Conservation (phyloP, 1,284 basidiomycete species). For the Trametes versicolor region DNA sequence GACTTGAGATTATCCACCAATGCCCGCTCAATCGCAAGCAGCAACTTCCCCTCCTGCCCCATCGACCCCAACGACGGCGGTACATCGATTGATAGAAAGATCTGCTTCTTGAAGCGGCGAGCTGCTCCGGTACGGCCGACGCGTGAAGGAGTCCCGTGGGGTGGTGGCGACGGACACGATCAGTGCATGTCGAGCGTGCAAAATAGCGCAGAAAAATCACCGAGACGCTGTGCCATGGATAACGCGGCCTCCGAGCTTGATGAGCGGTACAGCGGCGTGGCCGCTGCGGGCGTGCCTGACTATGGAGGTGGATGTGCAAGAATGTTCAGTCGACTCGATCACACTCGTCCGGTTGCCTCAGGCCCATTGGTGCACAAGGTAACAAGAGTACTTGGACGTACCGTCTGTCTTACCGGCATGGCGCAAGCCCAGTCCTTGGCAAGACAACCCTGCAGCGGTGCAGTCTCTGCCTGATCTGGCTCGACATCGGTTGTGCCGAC, state of each 20-base stretch:
- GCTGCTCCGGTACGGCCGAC: constrained; percentile 51
- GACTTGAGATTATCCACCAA: constrained; percentile 59
- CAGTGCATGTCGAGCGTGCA: constrained; percentile 29
- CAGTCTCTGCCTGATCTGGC: constrained; percentile 58
- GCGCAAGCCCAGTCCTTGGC: constrained; percentile 87
- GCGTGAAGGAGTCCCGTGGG: constrained; percentile 15
- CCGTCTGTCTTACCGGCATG: constrained; percentile 69
- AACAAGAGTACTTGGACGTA: constrained; percentile 31
- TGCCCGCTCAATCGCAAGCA: constrained; percentile 66
- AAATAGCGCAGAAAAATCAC: constrained; percentile 53
- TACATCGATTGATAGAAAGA: constrained; percentile 77
- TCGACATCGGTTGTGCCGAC: constrained; percentile 66
- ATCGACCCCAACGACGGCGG: constrained; percentile 54
- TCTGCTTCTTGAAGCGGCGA: constrained; percentile 67
- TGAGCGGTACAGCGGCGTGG: constrained; percentile 74
- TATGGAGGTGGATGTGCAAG: constrained; percentile 36
- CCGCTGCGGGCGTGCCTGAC: constrained; percentile 56
- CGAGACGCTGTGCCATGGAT: constrained; percentile 81
- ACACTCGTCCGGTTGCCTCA: constrained; percentile 4
- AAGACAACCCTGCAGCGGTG: constrained; percentile 62
- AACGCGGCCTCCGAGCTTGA: constrained; percentile 71
- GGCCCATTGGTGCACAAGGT: constrained; percentile 9
- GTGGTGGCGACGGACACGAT: constrained; percentile 28
- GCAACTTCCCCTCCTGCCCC: constrained; percentile 56
- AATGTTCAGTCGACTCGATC: constrained; percentile 21